Evolutionary conservation across 768 basidiomycete species (phyloP).

Genomic region (Podaxis rugospora): DNA sequence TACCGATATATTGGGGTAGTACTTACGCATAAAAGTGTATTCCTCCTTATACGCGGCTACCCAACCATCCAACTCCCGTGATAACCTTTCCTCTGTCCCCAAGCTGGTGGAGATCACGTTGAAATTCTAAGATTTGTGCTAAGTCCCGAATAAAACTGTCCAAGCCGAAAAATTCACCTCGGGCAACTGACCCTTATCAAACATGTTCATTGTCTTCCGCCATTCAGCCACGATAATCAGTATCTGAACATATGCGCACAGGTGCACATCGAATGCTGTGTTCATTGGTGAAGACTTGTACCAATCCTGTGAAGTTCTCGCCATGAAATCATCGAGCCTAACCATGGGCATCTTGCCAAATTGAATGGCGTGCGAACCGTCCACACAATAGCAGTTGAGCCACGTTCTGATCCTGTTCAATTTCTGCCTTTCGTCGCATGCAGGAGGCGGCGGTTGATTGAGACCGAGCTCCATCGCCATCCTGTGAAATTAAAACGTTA

Average conservation of each 20-base stretch:
- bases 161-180: background rate
- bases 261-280: conserved; percentile 39
- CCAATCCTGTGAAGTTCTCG: conserved; percentile 46
- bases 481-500: conserved; percentile 25
- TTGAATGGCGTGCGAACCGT: conserved; percentile 71
- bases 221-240: conserved; percentile 46
- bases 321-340: conserved; percentile 54
- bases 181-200: conserved; percentile 4
- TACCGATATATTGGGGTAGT: background rate
- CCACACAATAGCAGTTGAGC: conserved; percentile 73
- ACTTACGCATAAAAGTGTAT: conserved; percentile 30
- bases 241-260: conserved; percentile 50
- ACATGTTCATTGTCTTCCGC: conserved; percentile 21
- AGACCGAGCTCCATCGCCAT: conserved; percentile 72
- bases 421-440: conserved; percentile 56
- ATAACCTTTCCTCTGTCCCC: conserved; percentile 32
- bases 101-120: conserved; percentile 31
- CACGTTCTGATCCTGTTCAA: conserved; percentile 71
- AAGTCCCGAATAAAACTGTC: background rate
- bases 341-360: conserved; percentile 73
- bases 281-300: conserved; percentile 38
- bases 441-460: conserved; percentile 46
- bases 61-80: conserved; percentile 35
- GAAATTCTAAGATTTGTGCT: conserved; percentile 21
- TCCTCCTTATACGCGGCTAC: conserved; percentile 36